phyloP scores from a whole-genome alignment of 805 yeast species.

The Grigorovia yakushimaensis region DNA sequence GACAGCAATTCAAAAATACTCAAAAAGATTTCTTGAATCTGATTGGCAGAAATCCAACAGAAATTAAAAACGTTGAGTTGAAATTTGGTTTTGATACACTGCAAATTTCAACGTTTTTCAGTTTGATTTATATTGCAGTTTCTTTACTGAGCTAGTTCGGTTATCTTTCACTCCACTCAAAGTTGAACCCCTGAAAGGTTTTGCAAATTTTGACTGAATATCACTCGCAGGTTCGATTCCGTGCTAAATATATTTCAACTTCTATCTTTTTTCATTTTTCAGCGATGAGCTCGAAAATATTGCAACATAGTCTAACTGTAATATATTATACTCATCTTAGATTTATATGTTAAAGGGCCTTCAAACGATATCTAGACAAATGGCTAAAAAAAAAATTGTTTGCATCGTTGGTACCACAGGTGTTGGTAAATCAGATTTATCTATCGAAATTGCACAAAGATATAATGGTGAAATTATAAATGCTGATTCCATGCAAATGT shows the following conservation, averaged over 20 bases:
- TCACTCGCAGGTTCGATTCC: neutral
- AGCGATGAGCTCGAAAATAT: neutral
- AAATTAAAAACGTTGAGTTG: too few relatives aligned
- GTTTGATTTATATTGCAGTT: too few relatives aligned
- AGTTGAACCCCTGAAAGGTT: too few relatives aligned
- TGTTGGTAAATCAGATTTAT: conserved; percentile 82
- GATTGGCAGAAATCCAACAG: too few relatives aligned
- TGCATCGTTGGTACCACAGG: conserved; percentile 91
- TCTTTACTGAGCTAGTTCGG: too few relatives aligned
- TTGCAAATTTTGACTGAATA: too few relatives aligned
- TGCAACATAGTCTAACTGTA: neutral
- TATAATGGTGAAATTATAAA: conserved; percentile 85
- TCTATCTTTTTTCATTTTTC: neutral
- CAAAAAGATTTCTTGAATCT: too few relatives aligned
- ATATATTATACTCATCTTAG: neutral
- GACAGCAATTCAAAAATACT: too few relatives aligned
- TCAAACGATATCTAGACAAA: neutral
- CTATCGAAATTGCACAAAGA: conserved; percentile 56
- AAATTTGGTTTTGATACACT: too few relatives aligned
- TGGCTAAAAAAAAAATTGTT: conserved; percentile 32
- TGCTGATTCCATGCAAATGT: conserved; percentile 97
- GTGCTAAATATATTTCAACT: too few relatives aligned
- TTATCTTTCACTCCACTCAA: too few relatives aligned
- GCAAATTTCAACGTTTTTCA: too few relatives aligned
- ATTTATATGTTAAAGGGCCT: neutral